Percentiles rank a stretch among this genome's conserved stretches.
phyloP scores from a whole-genome alignment of 495 filamentous ascomycete genomes.

The Trichoderma parareesei region DNA sequence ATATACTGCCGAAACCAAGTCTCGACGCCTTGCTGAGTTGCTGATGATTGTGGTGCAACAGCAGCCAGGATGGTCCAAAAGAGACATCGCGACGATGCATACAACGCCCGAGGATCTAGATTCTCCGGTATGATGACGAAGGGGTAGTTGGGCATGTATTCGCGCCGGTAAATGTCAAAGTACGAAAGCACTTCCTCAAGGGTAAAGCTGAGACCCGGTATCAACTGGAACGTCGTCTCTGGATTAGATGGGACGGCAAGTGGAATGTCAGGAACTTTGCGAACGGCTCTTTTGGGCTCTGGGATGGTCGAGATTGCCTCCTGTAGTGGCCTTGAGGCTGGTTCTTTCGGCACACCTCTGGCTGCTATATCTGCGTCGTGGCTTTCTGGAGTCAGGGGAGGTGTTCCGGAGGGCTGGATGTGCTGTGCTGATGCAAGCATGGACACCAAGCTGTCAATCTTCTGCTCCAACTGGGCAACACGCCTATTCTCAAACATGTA shows the following conservation, averaged over 20 bases:
- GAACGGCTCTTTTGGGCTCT: slow-evolving; percentile 1
- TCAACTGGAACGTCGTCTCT: slow-evolving; percentile 14
- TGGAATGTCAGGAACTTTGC: slow-evolving; percentile 4
- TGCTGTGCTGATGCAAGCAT: slow-evolving; percentile 20
- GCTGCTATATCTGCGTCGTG: background rate
- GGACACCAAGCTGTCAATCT: slow-evolving; percentile 26
- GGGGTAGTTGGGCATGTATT: slow-evolving; percentile 19
- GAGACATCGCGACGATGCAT: slow-evolving; percentile 18
- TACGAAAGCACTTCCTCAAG: slow-evolving; percentile 15
- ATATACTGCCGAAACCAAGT: slow-evolving; percentile 18
- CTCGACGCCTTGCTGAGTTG: slow-evolving; percentile 14
- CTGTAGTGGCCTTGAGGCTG: background rate
- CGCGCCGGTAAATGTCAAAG: slow-evolving; percentile 18
- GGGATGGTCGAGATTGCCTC: background rate
- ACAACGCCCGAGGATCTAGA: slow-evolving; percentile 15
- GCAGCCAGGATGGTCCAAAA: slow-evolving; percentile 20
- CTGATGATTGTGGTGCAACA: slow-evolving; percentile 16
- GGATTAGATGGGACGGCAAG: background rate
- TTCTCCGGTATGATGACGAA: slow-evolving; percentile 18
- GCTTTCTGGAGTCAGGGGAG: slow-evolving; percentile 8
- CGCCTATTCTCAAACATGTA: slow-evolving; percentile 13
- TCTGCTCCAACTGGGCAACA: slow-evolving; percentile 24
- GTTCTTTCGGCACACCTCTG: background rate
- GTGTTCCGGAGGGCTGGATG: slow-evolving; percentile 3
- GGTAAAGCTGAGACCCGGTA: slow-evolving; percentile 17